Base-by-base conservation (phyloP, 2,329 filamentous ascomycete species). In the Falciphora oryzae region DNA sequence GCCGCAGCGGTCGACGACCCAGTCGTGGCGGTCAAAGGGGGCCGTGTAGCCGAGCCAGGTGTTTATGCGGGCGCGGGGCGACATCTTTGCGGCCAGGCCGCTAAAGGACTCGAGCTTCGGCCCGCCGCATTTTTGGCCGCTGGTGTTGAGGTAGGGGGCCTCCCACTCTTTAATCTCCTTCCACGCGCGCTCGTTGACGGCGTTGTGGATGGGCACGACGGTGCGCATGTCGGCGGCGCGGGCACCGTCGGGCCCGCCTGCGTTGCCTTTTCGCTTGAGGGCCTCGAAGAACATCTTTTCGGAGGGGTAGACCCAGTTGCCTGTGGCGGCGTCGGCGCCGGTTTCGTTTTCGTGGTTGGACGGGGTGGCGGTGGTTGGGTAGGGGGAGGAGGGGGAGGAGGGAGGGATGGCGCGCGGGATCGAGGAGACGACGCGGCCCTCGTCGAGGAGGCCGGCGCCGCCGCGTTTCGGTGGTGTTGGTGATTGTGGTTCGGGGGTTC, bases 201-300 rank as follows among this genome's bases (percentile, higher is more conserved):
- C 95, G 75, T 99, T 99, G 79, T 99, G 95, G 71, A 98, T 98
- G 3, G 93, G 95, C 64, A 98, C 93, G 44, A 98, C 93, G 44
- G 91, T 91, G 72, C 86, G 89, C 89, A 97, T 97, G 77, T 97
- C 93, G 7, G 83, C 80, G 0, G 85, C 86, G 18, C 82, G 80
- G 35, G 85, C 90, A 66, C 83, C 88, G 22, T 82, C 80, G 35
- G 85, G 90, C 66, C 83, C 88, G 66, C 88, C 86, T 3, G 62
- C n/a, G 79, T 93, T 89, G 58, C 89, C 90, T 77, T 99, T 99
- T 74, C 94, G 89, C 80, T 90, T 87, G 87, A 99, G 94, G 59
- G 95, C 95, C 61, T 96, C 91, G 79, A 98, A 98, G 82, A 99
- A 99, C 88, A 97, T 96, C 73, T 91, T 90, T 76, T 98, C 94